Conservation (phyloP, 2,329 filamentous ascomycete species). For the Xylogone sp. region DNA sequence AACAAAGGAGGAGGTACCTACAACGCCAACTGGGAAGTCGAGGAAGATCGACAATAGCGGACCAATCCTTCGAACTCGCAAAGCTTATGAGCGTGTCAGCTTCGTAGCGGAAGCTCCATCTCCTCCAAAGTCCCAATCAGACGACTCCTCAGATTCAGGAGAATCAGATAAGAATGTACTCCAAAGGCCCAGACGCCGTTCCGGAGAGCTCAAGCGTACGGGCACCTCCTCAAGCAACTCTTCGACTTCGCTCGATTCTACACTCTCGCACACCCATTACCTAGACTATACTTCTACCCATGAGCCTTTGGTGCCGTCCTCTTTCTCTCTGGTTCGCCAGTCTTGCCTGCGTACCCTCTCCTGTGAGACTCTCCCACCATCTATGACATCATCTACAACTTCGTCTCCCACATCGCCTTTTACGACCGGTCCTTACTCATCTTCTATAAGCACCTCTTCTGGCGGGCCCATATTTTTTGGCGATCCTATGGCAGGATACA, state of each 20-base stretch:
- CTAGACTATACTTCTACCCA: conserved; percentile 67
- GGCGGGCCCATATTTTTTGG: conserved; percentile 68
- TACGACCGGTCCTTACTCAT: conserved; percentile 33
- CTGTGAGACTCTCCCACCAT: conserved; percentile 59
- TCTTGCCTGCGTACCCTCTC: conserved; percentile 64
- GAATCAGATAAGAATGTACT: conserved; percentile 2
- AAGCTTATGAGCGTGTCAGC: conserved; percentile 57
- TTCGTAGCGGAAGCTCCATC: conserved; percentile 20
- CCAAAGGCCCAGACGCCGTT: conserved; percentile 16
- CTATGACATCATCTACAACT: conserved; percentile 34
- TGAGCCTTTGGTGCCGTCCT: conserved; percentile 56
- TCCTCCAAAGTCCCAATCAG: conserved; percentile 18
- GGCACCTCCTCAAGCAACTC: conserved; percentile 23
- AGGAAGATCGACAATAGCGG: conserved; percentile 25
- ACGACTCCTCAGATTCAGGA: conserved; percentile 5
- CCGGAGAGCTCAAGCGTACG: conserved; percentile 12
- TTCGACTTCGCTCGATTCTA: conserved; percentile 38
- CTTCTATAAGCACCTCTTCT: conserved; percentile 46
- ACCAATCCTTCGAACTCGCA: conserved; percentile 57
- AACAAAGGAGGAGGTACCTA: conserved; percentile 24
- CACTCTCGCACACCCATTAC: conserved; percentile 55
- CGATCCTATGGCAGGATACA: conserved; percentile 61
- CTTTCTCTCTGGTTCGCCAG: conserved; percentile 63
- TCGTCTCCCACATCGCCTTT: conserved; percentile 36
- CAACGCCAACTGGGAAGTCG: conserved; percentile 4